Evolutionary conservation across 2,329 filamentous ascomycete species (phyloP), one percentile per base, ranked within the genome.

Genomic region (Neonectria sp.): DNA sequence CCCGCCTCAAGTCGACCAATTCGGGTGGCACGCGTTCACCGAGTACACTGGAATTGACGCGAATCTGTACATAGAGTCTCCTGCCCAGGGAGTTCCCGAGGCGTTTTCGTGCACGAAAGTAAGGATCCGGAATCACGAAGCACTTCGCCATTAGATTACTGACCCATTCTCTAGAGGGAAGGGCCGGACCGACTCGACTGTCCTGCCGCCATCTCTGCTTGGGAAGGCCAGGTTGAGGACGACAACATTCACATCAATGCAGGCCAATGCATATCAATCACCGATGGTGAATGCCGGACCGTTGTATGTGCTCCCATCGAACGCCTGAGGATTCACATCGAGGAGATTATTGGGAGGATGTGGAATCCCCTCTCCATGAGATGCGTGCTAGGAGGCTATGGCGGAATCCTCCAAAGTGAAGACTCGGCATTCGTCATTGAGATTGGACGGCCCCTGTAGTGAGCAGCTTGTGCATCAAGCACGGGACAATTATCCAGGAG

Each of bases 281-380:
- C 63, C 1, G 13, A 61, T 0, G 57, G 52, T 0, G 45, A 45
- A 7, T 75, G 73, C 5, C 65, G 70, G 12, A 72, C 72, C 1
- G 64, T 68, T 17, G 69, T 51, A 1, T 75, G 73, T 35, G 72
- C 73, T 2, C 73, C 71, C 0, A 24, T 21, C 0, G 60, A 43
- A 0, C 12, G 57, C 2, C 11, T 73, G 33, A 62, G 15, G 6
- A 45, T 76, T 3, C 9, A 13, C 0, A 17, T 65, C 12, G 52
- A 46, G 6, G 60, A 70, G 6, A 29, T 75, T 9, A 65, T 51
- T 4, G 73, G 73, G 29, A 61, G 61, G 1, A 71, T 75, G 68
- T 75, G 73, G 73, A 73, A 75, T 35, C 73, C 73, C 1, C 21
- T 75, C 2, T 68, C 71, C 5, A 60, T 58, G 6, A 66, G 52